A percentile compares a stretch with the other conserved stretches of the same genome.
Conservation (phyloP, 148 eudicot species). For the Rhododendron vialii region DNA sequence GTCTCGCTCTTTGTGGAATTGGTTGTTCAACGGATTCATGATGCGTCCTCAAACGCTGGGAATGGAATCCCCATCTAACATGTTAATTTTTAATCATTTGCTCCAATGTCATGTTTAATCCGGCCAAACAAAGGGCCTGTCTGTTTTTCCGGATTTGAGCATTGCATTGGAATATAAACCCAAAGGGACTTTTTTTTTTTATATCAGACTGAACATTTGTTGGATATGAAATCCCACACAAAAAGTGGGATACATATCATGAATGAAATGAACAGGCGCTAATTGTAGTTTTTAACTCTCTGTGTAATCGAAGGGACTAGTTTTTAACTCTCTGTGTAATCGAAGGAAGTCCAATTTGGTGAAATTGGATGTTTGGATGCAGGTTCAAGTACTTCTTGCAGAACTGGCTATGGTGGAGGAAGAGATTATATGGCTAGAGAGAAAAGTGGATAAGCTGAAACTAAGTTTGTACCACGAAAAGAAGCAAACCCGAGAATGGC, state of each 20-base stretch:
- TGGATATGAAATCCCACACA: background rate
- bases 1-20: background rate
- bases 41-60: background rate
- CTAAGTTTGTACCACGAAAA: slow-evolving; percentile 39
- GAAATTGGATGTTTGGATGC: slow-evolving; percentile 9
- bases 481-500: slow-evolving; percentile 27
- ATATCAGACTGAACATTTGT: background rate
- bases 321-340: background rate
- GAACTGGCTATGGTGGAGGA: slow-evolving; percentile 71
- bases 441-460: slow-evolving; percentile 47
- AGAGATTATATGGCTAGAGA: slow-evolving; percentile 71
- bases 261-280: background rate
- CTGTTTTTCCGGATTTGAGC: background rate
- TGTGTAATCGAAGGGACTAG: background rate
- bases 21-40: background rate
- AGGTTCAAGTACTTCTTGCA: slow-evolving; percentile 67
- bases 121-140: background rate
- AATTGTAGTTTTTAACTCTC: background rate
- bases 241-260: background rate
- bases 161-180: background rate
- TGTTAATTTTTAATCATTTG: too few relatives aligned
- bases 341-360: background rate
- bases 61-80: background rate
- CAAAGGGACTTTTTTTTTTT: background rate
- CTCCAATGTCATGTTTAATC: background rate